A percentile compares a stretch with the other conserved stretches of the same genome.
Conservation (phyloP, 345 rosid genomes). For the Conringia planisiliqua region DNA sequence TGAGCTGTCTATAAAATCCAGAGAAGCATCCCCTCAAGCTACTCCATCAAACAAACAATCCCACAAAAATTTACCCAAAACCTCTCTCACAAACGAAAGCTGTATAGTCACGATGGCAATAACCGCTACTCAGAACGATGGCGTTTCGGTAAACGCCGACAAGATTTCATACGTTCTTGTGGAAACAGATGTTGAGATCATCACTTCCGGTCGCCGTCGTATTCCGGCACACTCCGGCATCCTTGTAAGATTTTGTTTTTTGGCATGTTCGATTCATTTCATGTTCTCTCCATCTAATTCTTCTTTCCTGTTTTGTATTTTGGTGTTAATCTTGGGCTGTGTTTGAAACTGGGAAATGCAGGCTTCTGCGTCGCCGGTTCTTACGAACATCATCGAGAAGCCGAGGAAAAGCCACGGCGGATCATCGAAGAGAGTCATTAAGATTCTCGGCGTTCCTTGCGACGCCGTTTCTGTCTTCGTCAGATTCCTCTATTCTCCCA, state of each 20-base stretch:
- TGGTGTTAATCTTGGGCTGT: not conserved
- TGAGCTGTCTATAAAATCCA: conserved; percentile 32
- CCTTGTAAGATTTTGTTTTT: conserved; percentile 41
- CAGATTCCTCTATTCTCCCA: conserved; percentile 56
- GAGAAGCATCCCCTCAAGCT: conserved; percentile 17
- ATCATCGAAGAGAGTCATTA: conserved; percentile 47
- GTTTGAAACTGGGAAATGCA: conserved; percentile 10
- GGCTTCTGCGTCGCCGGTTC: conserved; percentile 70
- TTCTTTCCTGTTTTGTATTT: not conserved
- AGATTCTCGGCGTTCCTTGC: conserved; percentile 79
- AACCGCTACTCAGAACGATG: not conserved
- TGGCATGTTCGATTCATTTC: not conserved
- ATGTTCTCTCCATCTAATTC: not conserved
- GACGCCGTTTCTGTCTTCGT: conserved; percentile 71
- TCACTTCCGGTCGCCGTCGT: conserved; percentile 67
- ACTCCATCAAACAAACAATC: conserved; percentile 5
- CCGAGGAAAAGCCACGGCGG: conserved; percentile 46
- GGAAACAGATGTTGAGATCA: conserved; percentile 55
- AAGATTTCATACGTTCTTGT: conserved; percentile 29
- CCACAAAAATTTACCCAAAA: not conserved
- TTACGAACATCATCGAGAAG: conserved; percentile 51
- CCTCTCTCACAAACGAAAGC: not conserved
- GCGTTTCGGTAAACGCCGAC: conserved; percentile 4
- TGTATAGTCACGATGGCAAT: conserved; percentile 11
- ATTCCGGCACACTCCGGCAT: conserved; percentile 65